Evolutionary conservation across 345 rosid genomes (phyloP), one percentile per base, ranked within the genome.

Genomic region (Citrus trifoliata): DNA sequence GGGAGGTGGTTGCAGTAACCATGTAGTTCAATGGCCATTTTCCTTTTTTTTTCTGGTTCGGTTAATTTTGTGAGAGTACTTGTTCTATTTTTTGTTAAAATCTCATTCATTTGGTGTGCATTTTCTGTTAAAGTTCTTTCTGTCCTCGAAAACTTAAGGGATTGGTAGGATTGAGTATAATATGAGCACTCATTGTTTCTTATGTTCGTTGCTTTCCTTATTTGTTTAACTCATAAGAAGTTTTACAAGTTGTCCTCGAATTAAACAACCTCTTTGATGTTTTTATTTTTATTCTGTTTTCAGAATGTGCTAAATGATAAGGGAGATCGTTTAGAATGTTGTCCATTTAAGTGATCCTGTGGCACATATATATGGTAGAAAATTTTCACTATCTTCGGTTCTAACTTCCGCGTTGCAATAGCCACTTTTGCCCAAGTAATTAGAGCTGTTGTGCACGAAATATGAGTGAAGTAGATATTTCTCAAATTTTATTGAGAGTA

Each of bases 1-100:
- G 18, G 51, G 51, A 32, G 33, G 30, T 8, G 33, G 40, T 21
- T 6, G 62, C 63, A 51, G 22, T n/a, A 76, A 22, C 46, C 71
- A 51, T 51, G 25, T 53, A 76, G 71, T 51, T 53, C 51, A 65
- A 42, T 76, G 8, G 71, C 5, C 51, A 12, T 46, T 46, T 46
- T 46, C 46, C 46, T 42, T 42, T 9, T 22, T 35, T 22, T 22
- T 46, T 32, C 24, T 40, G 19, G 22, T 21, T 35, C n/a, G 48
- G 10, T 65, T 46, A 76, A 14, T 48, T 48, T 76, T 58, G 56
- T 37, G 37, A 56, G 79, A 27, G 74, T 2, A 67, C 67, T 67
- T 58, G 28, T 25, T 56, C 6, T 24, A 24, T 55, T 37, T 37
- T 67, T 28, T 10, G 32, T n/a, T 40, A 21, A 28, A 27, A 42